phyloP scores from a whole-genome alignment of 495 filamentous ascomycete genomes.

The Pyrenula massariospora region DNA sequence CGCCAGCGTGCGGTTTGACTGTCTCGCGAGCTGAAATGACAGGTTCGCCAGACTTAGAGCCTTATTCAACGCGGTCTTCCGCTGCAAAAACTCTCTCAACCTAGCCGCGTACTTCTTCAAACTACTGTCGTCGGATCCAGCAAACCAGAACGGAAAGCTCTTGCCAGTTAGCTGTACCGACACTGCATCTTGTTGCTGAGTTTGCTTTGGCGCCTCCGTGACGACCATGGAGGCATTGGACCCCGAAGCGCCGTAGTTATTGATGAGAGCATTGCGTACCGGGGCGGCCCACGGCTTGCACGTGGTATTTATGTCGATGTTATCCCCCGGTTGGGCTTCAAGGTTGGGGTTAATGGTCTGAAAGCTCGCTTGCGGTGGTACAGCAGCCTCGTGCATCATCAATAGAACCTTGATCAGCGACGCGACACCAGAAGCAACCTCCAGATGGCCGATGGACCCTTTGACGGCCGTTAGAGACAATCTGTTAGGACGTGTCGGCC shows the following conservation, averaged over 20 bases:
- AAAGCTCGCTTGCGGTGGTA: slow-evolving; percentile 24
- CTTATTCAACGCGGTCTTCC: not conserved
- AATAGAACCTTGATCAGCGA: slow-evolving; percentile 25
- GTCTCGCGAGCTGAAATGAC: slow-evolving; percentile 25
- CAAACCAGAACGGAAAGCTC: not conserved
- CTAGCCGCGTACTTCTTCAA: not conserved
- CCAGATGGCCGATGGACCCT: slow-evolving; percentile 29
- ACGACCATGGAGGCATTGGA: slow-evolving; percentile 21
- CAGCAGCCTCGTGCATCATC: slow-evolving; percentile 26
- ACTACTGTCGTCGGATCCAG: not conserved
- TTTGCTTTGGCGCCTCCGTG: not conserved
- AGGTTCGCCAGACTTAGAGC: slow-evolving; percentile 13
- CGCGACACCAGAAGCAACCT: slow-evolving; percentile 28
- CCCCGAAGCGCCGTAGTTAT: slow-evolving; percentile 26
- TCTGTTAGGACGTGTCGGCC: slow-evolving; percentile 2
- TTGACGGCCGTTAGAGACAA: slow-evolving; percentile 27
- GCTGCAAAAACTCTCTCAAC: not conserved
- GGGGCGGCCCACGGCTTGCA: slow-evolving; percentile 14
- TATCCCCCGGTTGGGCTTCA: slow-evolving; percentile 9
- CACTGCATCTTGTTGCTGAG: not conserved
- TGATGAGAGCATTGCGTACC: slow-evolving; percentile 19
- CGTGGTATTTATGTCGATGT: slow-evolving; percentile 16
- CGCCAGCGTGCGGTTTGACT: slow-evolving; percentile 21
- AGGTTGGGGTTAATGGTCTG: slow-evolving; percentile 27
- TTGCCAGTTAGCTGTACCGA: not conserved